A percentile compares a stretch with the other conserved stretches of the same genome.
Conservation (phyloP, 768 basidiomycete species). For the Roridomyces roridus region DNA sequence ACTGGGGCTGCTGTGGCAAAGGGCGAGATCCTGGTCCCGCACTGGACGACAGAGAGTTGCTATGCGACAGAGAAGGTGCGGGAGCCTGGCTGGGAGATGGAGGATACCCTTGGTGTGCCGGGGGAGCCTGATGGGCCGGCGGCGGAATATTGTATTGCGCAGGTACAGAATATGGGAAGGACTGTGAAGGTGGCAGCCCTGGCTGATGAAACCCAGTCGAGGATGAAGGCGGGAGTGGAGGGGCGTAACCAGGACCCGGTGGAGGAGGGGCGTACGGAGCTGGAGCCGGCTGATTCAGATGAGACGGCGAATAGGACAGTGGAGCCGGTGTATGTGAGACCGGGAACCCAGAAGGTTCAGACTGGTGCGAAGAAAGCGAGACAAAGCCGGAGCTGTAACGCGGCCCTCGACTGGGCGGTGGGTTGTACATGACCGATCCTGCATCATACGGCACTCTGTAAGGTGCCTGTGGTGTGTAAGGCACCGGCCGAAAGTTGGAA, state of each 20-base stretch:
- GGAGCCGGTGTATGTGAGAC: conserved; percentile 48
- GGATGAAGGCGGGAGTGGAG: conserved; percentile 34
- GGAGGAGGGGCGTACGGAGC: conserved; percentile 34
- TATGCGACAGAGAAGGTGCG: conserved; percentile 37
- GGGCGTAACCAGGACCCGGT: conserved; percentile 26
- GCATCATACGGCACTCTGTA: conserved; percentile 42
- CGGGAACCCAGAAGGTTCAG: conserved; percentile 42
- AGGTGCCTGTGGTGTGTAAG: conserved; percentile 39
- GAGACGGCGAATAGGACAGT: conserved; percentile 39
- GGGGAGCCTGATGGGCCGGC: conserved; percentile 35
- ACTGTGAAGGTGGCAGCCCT: conserved; percentile 39
- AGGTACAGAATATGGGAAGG: conserved; percentile 43
- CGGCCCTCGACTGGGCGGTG: conserved; percentile 53
- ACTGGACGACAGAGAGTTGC: conserved; percentile 33
- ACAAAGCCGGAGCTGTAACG: conserved; percentile 61
- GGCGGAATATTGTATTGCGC: conserved; percentile 45
- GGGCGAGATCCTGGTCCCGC: conserved; percentile 46
- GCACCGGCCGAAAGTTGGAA: conserved; percentile 31
- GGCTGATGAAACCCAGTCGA: conserved; percentile 45
- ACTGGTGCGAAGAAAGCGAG: conserved; percentile 40
- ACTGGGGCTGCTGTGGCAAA: conserved; percentile 52
- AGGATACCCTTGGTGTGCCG: conserved; percentile 42
- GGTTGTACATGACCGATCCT: conserved; percentile 41
- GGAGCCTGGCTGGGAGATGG: conserved; percentile 42
- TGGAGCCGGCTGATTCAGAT: conserved; percentile 36